A percentile compares a stretch with the other conserved stretches of the same genome.
Conservation (phyloP, 78 protist genomes). For the Protostelium mycophagum region DNA sequence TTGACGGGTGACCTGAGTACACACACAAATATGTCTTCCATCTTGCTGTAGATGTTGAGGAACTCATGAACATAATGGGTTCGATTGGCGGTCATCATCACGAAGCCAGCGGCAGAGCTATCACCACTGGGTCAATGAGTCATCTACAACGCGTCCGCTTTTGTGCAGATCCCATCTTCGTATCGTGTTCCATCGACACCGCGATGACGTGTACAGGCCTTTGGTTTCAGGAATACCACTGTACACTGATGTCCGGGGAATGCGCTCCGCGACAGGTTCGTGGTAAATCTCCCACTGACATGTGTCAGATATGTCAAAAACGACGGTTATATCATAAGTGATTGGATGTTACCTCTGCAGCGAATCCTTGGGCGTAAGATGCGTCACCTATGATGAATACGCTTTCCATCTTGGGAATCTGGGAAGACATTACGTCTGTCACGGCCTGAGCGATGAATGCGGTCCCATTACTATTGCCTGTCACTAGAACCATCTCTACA, state of each 20-base stretch:
- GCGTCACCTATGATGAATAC: not conserved
- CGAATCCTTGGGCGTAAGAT: not conserved
- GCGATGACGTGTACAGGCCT: conserved; percentile 60
- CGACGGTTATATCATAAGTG: too few relatives aligned
- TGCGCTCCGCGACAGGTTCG: not conserved
- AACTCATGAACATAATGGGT: not conserved
- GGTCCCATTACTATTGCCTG: not conserved
- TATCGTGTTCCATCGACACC: conserved; percentile 57
- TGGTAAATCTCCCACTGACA: not conserved
- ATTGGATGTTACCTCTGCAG: not conserved
- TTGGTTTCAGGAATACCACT: conserved; percentile 38
- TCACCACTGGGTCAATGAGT: not conserved
- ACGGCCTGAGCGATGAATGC: not conserved
- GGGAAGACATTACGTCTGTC: not conserved
- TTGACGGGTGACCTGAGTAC: too few relatives aligned
- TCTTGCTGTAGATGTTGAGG: not conserved
- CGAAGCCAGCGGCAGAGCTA: not conserved
- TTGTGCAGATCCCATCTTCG: conserved; percentile 26
- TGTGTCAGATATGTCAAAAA: too few relatives aligned
- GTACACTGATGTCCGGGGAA: not conserved
- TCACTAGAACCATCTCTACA: not conserved
- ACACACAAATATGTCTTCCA: not conserved
- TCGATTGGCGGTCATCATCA: not conserved
- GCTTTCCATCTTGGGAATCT: not conserved
- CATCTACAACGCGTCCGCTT: not conserved